phyloP scores from a whole-genome alignment of 1,284 basidiomycete species.

The Porodaedalea pini region DNA sequence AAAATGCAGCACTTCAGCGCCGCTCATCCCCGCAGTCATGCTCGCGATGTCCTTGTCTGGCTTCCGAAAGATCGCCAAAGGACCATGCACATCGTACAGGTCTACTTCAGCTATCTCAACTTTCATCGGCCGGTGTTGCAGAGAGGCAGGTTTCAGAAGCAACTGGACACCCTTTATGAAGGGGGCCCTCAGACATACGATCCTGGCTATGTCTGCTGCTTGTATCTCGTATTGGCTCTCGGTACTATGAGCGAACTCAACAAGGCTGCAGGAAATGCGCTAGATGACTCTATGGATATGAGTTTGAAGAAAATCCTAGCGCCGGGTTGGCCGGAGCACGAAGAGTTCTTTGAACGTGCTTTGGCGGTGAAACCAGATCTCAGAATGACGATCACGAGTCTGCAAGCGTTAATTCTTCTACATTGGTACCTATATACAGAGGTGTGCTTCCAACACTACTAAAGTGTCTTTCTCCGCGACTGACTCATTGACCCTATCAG shows the following conservation, averaged over 20 bases:
- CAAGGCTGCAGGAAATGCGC: conserved; percentile 32
- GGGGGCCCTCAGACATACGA: conserved; percentile 51
- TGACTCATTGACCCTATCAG: conserved; percentile 36
- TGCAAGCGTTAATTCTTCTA: conserved; percentile 75
- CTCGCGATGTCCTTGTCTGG: conserved; percentile 48
- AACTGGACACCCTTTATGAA: conserved; percentile 62
- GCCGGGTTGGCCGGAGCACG: conserved; percentile 71
- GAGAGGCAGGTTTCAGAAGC: conserved; percentile 59
- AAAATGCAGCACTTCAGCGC: conserved; percentile 42
- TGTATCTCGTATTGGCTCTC: conserved; percentile 72
- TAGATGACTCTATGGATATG: conserved; percentile 17
- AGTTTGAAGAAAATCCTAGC: conserved; percentile 56
- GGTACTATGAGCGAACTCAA: conserved; percentile 79
- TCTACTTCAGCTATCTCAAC: conserved; percentile 74
- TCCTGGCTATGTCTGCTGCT: conserved; percentile 70
- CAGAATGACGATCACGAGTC: conserved; percentile 70
- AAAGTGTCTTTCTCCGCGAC: background rate
- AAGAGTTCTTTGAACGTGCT: conserved; percentile 77
- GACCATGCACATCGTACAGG: conserved; percentile 55
- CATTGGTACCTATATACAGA: conserved; percentile 87
- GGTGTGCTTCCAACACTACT: conserved; percentile 39
- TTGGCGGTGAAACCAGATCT: conserved; percentile 73
- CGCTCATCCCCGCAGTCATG: conserved; percentile 13
- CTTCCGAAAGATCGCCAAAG: conserved; percentile 71
- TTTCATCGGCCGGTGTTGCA: conserved; percentile 71